Base-by-base conservation (phyloP, 108 stramenopile species). In the Nannochloropsis gaditana region DNA sequence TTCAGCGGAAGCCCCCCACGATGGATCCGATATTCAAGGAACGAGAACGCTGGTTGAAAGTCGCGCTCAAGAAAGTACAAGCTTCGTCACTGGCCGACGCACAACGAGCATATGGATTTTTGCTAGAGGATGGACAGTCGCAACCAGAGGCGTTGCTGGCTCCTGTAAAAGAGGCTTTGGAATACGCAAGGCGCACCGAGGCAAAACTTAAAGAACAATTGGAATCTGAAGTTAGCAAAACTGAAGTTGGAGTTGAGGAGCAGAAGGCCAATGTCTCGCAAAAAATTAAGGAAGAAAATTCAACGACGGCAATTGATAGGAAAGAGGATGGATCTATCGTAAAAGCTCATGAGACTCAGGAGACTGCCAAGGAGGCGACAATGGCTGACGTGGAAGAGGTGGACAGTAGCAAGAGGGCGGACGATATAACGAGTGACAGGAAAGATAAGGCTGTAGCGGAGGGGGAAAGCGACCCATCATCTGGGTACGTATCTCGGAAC, bases 351-450 rank as follows among this genome's bases (percentile, higher is more conserved):
- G 59, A 73, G 47, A 42, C 5, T 41, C 83, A 86, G 45, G 44
- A 82, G 81, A 43, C 31, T 42, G 80, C 42, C 80, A 43, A 43
- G 79, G 84, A 43, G 17, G 87, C 44, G 44, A 80, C 44, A 44
- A 19, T 17, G 82, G 88, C 42, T 21, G 73, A 43, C 42, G 84
- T 21, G 9, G 42, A 89, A 43, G 41, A 42, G 80, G 80, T 87
- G 73, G 83, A 43, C 82, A 11, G 17, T 9, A 73, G 45, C 79
- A 15, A n/a, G 84, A 31, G 31, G 31, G 31, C 31, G 31, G 31
- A 31, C 0, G 31, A 31, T 31, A 31, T 31, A 31, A 31, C 31
- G 31, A 31, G 31, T 31, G 31, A 31, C 31, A 31, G 31, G 31
- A 31, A 31, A 31, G 84, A 86, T 31, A 83, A 21, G 21, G 59